Percentiles rank a stretch among this genome's conserved stretches.
Evolutionary conservation across 2,329 filamentous ascomycete genomes (phyloP).

Genomic region (Aspergillus candidus): DNA sequence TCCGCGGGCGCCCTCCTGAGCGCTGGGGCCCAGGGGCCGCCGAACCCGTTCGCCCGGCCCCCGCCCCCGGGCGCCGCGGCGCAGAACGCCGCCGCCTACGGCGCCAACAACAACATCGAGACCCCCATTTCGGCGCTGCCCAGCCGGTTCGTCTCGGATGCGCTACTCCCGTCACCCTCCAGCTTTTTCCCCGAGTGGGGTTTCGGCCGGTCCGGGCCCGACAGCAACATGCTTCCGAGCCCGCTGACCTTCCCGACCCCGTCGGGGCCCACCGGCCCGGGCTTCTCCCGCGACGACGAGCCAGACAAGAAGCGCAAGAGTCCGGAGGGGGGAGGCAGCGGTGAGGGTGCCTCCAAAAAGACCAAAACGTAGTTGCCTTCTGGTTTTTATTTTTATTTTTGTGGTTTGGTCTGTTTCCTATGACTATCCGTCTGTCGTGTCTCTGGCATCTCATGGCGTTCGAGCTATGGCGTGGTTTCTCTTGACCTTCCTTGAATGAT

Average conservation of each 20-base stretch:
- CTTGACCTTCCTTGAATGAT: slow-evolving; percentile 4
- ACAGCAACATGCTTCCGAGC: slow-evolving; percentile 83
- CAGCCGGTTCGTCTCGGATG: slow-evolving; percentile 81
- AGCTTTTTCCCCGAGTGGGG: slow-evolving; percentile 92
- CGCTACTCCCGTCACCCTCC: slow-evolving; percentile 82
- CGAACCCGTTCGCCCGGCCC: slow-evolving; percentile 90
- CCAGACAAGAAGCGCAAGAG: slow-evolving; percentile 42
- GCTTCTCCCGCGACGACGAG: slow-evolving; percentile 39
- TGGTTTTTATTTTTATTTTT: slow-evolving; percentile 6
- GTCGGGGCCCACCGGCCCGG: slow-evolving; percentile 35
- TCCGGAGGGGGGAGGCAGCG: slow-evolving; percentile 32
- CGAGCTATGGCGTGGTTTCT: slow-evolving; percentile 6
- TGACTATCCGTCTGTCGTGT: background rate
- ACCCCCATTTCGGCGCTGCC: slow-evolving; percentile 93
- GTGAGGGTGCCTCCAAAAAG: slow-evolving; percentile 32
- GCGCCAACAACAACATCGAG: slow-evolving; percentile 44
- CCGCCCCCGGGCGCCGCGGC: slow-evolving; percentile 55
- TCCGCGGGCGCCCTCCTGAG: slow-evolving; percentile 80
- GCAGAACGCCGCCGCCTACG: slow-evolving; percentile 40
- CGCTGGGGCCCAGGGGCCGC: slow-evolving; percentile 84
- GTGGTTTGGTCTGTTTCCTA: slow-evolving; percentile 6
- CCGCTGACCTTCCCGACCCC: slow-evolving; percentile 91
- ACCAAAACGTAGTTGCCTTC: slow-evolving; percentile 29
- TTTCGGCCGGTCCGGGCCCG: slow-evolving; percentile 55
- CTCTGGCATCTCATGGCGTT: slow-evolving; percentile 17